A percentile compares a stretch with the other conserved stretches of the same genome.
These are phyloP conservation scores for Russula sp. DNA, from an alignment of 768 basidiomycete genomes.

Conservation along the genomic window DNA sequence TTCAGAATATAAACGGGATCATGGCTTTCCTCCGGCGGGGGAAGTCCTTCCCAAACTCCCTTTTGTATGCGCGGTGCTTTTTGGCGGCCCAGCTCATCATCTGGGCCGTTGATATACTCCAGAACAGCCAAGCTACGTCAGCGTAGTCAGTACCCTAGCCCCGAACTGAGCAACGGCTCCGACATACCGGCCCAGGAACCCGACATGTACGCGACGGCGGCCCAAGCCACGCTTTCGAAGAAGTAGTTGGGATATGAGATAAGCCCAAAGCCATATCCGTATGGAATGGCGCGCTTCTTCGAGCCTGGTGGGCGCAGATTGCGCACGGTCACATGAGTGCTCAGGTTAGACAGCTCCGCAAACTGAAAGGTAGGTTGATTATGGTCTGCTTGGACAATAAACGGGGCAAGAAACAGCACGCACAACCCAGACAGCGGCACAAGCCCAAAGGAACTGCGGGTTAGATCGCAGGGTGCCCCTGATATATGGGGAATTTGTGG, in stretches of 20 bases:
- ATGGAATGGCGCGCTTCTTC: conserved; percentile 74
- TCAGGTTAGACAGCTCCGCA: conserved; percentile 77
- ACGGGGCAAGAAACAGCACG: conserved; percentile 28
- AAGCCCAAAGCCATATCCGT: conserved; percentile 87
- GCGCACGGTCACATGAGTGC: conserved; percentile 76
- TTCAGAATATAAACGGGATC: conserved; percentile 63
- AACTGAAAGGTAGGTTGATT: conserved; percentile 42
- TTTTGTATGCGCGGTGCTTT: conserved; percentile 86
- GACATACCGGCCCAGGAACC: conserved; percentile 63
- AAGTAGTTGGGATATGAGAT: conserved; percentile 92
- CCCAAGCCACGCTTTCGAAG: conserved; percentile 81
- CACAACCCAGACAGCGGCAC: conserved; percentile 69
- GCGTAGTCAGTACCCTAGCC: background rate
- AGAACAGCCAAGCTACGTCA: conserved; percentile 53
- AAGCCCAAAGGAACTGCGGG: conserved; percentile 58
- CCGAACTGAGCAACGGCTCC: background rate
- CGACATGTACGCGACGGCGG: conserved; percentile 65
- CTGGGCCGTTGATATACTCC: conserved; percentile 48
- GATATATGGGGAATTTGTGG: conserved; percentile 54
- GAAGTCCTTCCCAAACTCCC: conserved; percentile 87
- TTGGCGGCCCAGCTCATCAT: conserved; percentile 88
- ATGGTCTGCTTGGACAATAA: background rate
- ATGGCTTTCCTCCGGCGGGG: conserved; percentile 68
- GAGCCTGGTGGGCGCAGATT: conserved; percentile 76
- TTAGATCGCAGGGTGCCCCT: conserved; percentile 56